Conservation (phyloP, 2,329 filamentous ascomycete genomes). For the Tolypocladium pustulatum region DNA sequence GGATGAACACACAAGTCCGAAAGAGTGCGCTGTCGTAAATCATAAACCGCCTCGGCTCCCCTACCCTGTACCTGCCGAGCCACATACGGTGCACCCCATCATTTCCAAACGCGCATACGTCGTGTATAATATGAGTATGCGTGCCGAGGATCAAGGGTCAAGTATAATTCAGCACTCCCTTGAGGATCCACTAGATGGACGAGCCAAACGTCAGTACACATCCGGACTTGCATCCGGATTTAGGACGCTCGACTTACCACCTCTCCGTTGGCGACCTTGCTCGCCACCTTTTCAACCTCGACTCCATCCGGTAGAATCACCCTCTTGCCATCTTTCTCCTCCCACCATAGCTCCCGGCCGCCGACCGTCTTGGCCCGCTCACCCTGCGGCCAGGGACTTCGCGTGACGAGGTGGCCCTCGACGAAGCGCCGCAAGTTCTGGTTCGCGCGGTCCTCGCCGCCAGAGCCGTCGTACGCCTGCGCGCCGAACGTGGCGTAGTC, state of each 20-base stretch:
- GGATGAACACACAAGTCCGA: too few species aligned
- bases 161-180: slow-evolving; percentile 34
- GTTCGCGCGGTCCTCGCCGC: slow-evolving; percentile 66
- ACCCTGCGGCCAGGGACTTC: slow-evolving; percentile 63
- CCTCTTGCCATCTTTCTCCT: slow-evolving; percentile 54
- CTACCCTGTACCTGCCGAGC: neutral
- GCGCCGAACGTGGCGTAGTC: slow-evolving; percentile 61
- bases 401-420: slow-evolving; percentile 69
- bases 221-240: neutral
- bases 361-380: slow-evolving; percentile 54
- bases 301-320: slow-evolving; percentile 72
- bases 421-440: slow-evolving; percentile 72
- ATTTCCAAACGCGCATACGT: neutral
- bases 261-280: slow-evolving; percentile 77
- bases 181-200: slow-evolving; percentile 50
- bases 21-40: neutral
- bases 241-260: slow-evolving; percentile 36
- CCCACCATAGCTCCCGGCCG: slow-evolving; percentile 70
- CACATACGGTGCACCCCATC: neutral
- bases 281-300: slow-evolving; percentile 64
- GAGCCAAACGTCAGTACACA: neutral
- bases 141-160: neutral
- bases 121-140: too few species aligned
- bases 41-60: neutral
- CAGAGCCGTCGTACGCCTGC: slow-evolving; percentile 63